phyloP scores from a whole-genome alignment of 2,329 filamentous ascomycete genomes.

The Beauveria varroae region DNA sequence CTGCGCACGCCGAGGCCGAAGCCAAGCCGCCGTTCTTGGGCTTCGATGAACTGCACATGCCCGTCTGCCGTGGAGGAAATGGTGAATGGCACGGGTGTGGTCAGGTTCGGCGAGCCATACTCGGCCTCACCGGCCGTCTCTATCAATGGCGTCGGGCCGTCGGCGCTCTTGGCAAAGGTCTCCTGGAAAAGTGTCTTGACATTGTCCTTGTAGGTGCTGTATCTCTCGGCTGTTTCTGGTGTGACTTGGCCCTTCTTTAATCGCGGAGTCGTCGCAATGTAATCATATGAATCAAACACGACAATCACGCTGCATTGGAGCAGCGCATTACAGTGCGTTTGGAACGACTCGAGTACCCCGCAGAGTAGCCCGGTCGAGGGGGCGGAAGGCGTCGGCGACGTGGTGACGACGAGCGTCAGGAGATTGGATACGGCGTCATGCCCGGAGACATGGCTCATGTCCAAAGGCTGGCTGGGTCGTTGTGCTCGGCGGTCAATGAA shows the following conservation, averaged over 20 bases:
- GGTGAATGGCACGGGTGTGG: slow-evolving; percentile 30
- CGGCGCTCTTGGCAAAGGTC: slow-evolving; percentile 10
- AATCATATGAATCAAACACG: slow-evolving; percentile 46
- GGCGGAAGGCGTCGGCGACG: slow-evolving; percentile 46
- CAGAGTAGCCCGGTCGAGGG: slow-evolving; percentile 45
- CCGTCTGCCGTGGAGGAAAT: slow-evolving; percentile 27
- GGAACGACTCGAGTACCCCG: slow-evolving; percentile 38
- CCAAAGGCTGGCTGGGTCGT: not conserved
- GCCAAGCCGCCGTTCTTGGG: slow-evolving; percentile 37
- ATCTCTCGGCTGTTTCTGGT: slow-evolving; percentile 33
- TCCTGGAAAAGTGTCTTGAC: slow-evolving; percentile 32
- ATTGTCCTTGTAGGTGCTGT: slow-evolving; percentile 38
- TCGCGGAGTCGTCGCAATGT: slow-evolving; percentile 33
- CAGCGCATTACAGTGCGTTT: slow-evolving; percentile 32
- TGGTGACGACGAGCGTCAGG: slow-evolving; percentile 39
- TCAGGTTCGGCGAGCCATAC: slow-evolving; percentile 32
- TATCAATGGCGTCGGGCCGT: slow-evolving; percentile 1
- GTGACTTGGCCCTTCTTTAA: slow-evolving; percentile 49
- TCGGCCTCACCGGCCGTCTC: slow-evolving; percentile 32
- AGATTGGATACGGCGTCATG: not conserved
- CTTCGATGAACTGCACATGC: slow-evolving; percentile 42
- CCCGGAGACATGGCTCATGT: slow-evolving; percentile 4
- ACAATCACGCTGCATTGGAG: slow-evolving; percentile 38
- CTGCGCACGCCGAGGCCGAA: slow-evolving; percentile 48
- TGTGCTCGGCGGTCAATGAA: not conserved